Evolutionary conservation across 768 basidiomycete species (phyloP).

Genomic region (Lactifluus volemus): DNA sequence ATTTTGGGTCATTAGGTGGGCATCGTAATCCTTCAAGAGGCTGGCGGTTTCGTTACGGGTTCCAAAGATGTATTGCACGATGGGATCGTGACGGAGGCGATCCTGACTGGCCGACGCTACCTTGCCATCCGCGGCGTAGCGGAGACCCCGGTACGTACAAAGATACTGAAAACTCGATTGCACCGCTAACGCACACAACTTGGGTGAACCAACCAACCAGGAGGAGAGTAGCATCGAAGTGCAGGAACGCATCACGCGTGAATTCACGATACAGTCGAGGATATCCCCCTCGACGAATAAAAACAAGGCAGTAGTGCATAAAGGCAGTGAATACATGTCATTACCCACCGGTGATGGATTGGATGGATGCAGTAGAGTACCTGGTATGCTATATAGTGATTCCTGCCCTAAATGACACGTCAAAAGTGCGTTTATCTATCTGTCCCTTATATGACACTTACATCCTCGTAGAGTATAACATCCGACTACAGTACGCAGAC

Average conservation of each 20-base stretch:
- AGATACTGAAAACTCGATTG: background rate
- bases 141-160: conserved; percentile 40
- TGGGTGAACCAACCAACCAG: conserved; percentile 20
- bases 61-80: conserved; percentile 39
- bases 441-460: background rate
- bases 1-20: conserved; percentile 46
- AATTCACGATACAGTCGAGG: conserved; percentile 76
- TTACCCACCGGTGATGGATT: background rate
- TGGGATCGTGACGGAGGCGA: conserved; percentile 53
- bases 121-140: conserved; percentile 66
- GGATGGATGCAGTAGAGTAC: conserved; percentile 1
- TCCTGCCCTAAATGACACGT: conserved; percentile 25
- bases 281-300: conserved; percentile 33
- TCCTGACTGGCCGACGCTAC: conserved; percentile 74
- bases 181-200: background rate
- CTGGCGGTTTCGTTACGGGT: conserved; percentile 75
- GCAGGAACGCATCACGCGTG: conserved; percentile 72
- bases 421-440: conserved; percentile 39
- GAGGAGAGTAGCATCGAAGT: conserved; percentile 58
- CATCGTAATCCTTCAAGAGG: conserved; percentile 83
- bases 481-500: conserved; percentile 34
- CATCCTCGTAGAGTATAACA: conserved; percentile 44
- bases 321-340: conserved; percentile 1
- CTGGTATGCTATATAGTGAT: conserved; percentile 2
- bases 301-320: background rate